Evolutionary conservation across 305 asterid species (phyloP), one percentile per base, ranked within the genome.

Genomic region (Coffea humblotiana): DNA sequence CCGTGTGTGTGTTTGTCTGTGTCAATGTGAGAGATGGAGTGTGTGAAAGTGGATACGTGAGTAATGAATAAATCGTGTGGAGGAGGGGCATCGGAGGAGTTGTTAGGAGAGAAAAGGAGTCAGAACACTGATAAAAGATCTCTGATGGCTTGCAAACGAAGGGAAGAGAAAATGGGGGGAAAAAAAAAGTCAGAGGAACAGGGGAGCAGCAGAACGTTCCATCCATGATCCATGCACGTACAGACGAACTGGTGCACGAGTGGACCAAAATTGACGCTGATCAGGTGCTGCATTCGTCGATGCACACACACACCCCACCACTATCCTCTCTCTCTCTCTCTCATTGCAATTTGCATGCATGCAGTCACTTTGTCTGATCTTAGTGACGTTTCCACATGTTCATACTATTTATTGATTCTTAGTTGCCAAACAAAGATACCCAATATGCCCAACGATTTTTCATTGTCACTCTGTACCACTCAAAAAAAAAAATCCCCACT

Each of bases 191-290:
- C 13, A 43, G 21, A 58, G 19, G 27, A 8, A 8, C n/a, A 67
- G 5, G 48, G 19, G 35, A 64, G n/a, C 27, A 16, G 73, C 72
- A 65, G 69, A 78, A 78, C 80, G 81, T 81, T 78, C 80, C 77
- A 76, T 73, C 72, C 79, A 82, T 80, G 81, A 78, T 78, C 80
- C 77, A 76, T 73, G 67, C 79, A 82, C 78, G 81, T 78, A 77
- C 43, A 73, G 2, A 76, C 25, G 23, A 75, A 70, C 48, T 29
- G 71, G 61, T 43, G 74, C 67, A 79, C 25, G 54, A 78, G 73
- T 73, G 84, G 84, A 68, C 87, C 87, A 80, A 61, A 79, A 37
- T 77, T 47, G 72, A 85, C 73, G 88, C 86, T 70, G 86, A 67
- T 85, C 86, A 85, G 84, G 85, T 85, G 83, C 88, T 82, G 85